These are phyloP conservation scores for Periconia digitata DNA, from an alignment of 2,329 filamentous ascomycete species.

Conservation along the genomic window DNA sequence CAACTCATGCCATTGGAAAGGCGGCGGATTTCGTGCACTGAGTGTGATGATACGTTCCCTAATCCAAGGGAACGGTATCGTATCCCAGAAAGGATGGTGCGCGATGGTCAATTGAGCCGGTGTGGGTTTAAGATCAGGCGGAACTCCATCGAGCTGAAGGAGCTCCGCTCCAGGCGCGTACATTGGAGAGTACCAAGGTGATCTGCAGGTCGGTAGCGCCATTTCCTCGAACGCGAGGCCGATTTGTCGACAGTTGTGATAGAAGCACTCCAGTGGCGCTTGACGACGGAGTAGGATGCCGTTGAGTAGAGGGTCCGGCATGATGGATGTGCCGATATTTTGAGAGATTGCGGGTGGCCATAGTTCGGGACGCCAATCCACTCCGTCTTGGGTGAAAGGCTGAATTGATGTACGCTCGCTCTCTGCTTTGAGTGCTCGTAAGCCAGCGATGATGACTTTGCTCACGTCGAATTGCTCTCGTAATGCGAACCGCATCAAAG, in stretches of 20 bases:
- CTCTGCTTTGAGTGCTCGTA: conserved; percentile 7
- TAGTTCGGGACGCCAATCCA: conserved; percentile 3
- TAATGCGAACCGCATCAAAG: conserved; percentile 7
- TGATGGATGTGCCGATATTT: background rate
- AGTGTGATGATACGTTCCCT: conserved; percentile 13
- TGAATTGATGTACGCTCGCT: conserved; percentile 2
- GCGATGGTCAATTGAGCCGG: conserved; percentile 10
- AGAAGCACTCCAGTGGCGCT: conserved; percentile 5
- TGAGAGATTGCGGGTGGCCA: conserved; percentile 3
- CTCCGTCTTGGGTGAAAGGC: background rate
- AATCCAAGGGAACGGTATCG: conserved; percentile 17
- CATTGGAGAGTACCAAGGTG: conserved; percentile 9
- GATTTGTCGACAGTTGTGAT: conserved; percentile 11
- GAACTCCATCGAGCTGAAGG: conserved; percentile 3
- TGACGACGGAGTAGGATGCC: conserved; percentile 14
- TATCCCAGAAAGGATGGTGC: conserved; percentile 17
- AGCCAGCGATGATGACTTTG: conserved; percentile 11
- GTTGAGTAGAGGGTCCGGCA: conserved; percentile 5
- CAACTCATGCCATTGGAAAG: conserved; percentile 8
- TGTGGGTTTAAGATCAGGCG: conserved; percentile 15
- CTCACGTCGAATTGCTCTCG: conserved; percentile 6
- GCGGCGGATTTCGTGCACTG: conserved; percentile 4
- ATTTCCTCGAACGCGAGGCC: conserved; percentile 12
- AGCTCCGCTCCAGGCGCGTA: background rate
- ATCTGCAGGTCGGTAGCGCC: conserved; percentile 6